phyloP scores from a whole-genome alignment of 2,329 filamentous ascomycete species.

The Clarireedia hainanense region DNA sequence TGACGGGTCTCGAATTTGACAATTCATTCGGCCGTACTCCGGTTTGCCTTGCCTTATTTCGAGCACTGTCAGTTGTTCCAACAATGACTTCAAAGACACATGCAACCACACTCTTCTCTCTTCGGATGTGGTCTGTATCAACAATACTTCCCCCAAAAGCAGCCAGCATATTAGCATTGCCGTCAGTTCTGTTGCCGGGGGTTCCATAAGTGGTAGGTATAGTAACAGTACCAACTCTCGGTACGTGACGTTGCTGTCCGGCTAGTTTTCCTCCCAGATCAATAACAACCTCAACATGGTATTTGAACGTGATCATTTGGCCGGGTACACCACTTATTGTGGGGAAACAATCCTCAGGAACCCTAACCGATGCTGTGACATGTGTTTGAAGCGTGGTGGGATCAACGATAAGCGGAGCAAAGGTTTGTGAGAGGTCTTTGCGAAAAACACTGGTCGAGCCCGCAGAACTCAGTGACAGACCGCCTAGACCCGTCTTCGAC shows the following conservation, averaged over 20 bases:
- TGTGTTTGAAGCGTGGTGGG: constrained; percentile 69
- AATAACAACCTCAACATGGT: constrained; percentile 86
- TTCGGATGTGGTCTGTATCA: constrained; percentile 76
- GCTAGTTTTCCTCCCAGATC: constrained; percentile 84
- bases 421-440: constrained; percentile 85
- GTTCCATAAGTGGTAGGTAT: constrained; percentile 19
- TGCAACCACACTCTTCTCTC: constrained; percentile 87
- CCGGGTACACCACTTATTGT: constrained; percentile 86
- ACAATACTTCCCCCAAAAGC: constrained; percentile 63
- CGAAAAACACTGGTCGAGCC: constrained; percentile 88
- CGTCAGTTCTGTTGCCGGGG: constrained; percentile 27
- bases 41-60: constrained; percentile 24
- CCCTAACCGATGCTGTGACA: constrained; percentile 73
- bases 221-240: constrained; percentile 24
- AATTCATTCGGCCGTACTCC: constrained; percentile 17
- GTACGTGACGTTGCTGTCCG: constrained; percentile 44
- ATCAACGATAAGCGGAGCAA: constrained; percentile 82
- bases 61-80: constrained; percentile 68
- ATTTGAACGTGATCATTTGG: constrained; percentile 90
- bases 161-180: constrained; percentile 36
- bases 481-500: constrained; percentile 78
- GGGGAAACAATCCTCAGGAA: constrained; percentile 86
- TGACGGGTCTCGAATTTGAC: constrained; percentile 13
- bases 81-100: constrained; percentile 81
- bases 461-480: constrained; percentile 77